Evolutionary conservation across 2,329 filamentous ascomycete species (phyloP), one percentile per base, ranked within the genome.

Genomic region (Blastomyces parvus): DNA sequence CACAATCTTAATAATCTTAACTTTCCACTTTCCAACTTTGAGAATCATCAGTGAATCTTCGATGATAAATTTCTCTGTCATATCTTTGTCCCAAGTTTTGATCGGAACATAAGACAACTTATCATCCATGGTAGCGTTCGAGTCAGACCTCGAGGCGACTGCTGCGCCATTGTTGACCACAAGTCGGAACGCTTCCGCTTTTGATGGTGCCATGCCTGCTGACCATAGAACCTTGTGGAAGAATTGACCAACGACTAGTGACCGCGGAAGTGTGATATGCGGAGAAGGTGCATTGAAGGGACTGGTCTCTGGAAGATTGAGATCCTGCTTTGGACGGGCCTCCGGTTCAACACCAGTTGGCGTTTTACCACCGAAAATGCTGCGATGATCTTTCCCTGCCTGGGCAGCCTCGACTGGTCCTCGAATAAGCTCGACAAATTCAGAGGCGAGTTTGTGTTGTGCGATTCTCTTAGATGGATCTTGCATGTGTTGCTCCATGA

Each of bases 361-460:
- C 33, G 40, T 25, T 42, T 36, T 25, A 33, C 33, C 52, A 6
- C 50, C 70, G 69, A 81, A 76, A 6, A 84, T 70, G 64, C 80
- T 76, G 55, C 79, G 78, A 66, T 87, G 84, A 65, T 85, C 78
- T 19, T 70, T 68, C 64, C 86, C 84, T 7, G 90, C 86, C 27
- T 83, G 78, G 17, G 83, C 73, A 0, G 92, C 91, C 65, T 83
- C 83, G 8, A 82, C 70, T 0, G 79, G 73, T 17, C 92, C 90
- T 71, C 97, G 91, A 0, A 91, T 84, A 1, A 99, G 81, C 59
- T 87, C 83, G 0, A 95, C 80, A 27, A 97, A 88, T 72, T 99
- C 92, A 60, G 81, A 84, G 0, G 94, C 94, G 2, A 99, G 83
- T 0, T 82, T 78, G 71, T 96, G 92, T 69, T 99, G 93, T 2